These are phyloP conservation scores for Mesembryanthemum crystallinum DNA, from an alignment of 148 eudicot species.

Conservation along the genomic window DNA sequence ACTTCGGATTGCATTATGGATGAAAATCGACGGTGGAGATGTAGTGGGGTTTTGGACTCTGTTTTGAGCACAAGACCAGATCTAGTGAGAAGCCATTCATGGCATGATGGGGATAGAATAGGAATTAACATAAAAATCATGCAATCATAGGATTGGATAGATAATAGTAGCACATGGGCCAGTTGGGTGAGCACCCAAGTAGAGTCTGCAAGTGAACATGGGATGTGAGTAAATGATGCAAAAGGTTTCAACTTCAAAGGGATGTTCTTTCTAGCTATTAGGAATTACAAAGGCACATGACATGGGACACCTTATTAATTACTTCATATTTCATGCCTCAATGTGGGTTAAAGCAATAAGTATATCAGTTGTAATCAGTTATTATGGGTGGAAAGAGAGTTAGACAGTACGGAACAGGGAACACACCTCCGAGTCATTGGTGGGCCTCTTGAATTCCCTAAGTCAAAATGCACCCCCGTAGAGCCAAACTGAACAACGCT, in stretches of 20 bases:
- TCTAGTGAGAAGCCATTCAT: neutral
- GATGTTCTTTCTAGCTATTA: neutral
- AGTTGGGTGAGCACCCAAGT: conserved; percentile 20
- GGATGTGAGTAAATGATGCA: conserved; percentile 5
- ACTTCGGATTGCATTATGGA: neutral
- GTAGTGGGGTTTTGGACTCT: neutral
- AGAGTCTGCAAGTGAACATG: conserved; percentile 32
- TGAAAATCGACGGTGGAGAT: too few relatives aligned
- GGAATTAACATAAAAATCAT: neutral
- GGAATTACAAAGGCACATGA: too few relatives aligned
- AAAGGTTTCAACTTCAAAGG: neutral
- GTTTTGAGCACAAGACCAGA: conserved; percentile 5
- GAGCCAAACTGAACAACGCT: too few relatives aligned
- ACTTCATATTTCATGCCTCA: too few relatives aligned
- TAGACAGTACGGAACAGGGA: too few relatives aligned
- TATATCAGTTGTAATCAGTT: too few relatives aligned
- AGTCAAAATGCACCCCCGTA: too few relatives aligned
- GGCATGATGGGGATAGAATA: neutral
- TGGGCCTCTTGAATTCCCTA: too few relatives aligned
- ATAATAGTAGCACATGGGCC: conserved; percentile 32
- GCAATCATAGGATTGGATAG: neutral
- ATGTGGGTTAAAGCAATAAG: too few relatives aligned
- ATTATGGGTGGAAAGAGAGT: too few relatives aligned
- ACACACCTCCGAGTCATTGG: too few relatives aligned
- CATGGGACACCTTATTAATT: too few relatives aligned